Percentiles rank a stretch among this genome's conserved stretches.
These are phyloP conservation scores for Mycena crocata DNA, from an alignment of 768 basidiomycete genomes.

Conservation along the genomic window DNA sequence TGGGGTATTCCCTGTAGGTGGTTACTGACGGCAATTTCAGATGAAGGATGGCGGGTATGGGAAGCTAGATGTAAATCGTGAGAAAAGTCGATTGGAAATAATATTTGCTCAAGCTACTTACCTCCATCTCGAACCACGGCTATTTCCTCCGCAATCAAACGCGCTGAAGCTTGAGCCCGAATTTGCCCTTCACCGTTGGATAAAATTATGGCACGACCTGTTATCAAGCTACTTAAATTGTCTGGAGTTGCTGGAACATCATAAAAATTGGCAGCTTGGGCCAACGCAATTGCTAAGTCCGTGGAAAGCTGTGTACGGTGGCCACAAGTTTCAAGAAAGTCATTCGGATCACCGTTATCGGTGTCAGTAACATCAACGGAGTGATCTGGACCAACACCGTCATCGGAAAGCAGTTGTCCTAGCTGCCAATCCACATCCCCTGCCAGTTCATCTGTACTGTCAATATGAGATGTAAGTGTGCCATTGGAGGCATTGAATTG, in stretches of 20 bases:
- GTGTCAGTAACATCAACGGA: no score
- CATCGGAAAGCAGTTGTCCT: slow-evolving; percentile 1
- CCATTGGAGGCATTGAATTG: neutral
- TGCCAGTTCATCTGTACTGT: neutral
- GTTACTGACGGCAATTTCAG: no score
- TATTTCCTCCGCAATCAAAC: slow-evolving; percentile 7
- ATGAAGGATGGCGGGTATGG: no score
- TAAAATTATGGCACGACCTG: neutral
- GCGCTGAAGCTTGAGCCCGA: neutral
- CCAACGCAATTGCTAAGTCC: slow-evolving; percentile 6
- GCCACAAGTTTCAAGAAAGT: neutral
- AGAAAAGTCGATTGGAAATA: no score
- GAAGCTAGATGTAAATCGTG: no score
- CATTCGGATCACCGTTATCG: no score
- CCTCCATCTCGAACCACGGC: neutral
- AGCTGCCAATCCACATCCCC: slow-evolving; percentile 16
- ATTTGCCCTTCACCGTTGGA: neutral
- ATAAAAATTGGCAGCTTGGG: no score
- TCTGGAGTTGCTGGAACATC: neutral
- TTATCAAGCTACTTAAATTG: neutral
- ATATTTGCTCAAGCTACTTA: no score
- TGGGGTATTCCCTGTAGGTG: no score
- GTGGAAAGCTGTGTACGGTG: neutral
- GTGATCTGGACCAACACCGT: no score
- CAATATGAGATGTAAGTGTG: neutral